Conservation (phyloP, 768 basidiomycete species). For the Boletus rufocinnamomeus region DNA sequence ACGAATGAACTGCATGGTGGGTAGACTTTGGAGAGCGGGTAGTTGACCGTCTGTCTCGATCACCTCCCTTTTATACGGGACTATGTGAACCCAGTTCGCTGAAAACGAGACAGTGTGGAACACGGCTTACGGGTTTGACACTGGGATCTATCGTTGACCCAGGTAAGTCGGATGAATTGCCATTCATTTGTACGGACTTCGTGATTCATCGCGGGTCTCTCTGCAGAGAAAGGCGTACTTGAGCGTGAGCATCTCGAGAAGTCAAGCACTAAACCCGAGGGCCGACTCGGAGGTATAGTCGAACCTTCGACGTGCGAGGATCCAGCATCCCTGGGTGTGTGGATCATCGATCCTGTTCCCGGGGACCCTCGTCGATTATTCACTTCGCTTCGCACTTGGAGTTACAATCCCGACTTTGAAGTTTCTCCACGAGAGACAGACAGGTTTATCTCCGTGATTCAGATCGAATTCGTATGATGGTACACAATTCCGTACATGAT, state of each 20-base stretch:
- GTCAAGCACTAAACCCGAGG: not conserved
- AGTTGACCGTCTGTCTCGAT: not conserved
- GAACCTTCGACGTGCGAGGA: not conserved
- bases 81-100: not conserved
- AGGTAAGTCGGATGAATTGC: not conserved
- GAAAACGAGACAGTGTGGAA: not conserved
- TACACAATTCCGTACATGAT: too few relatives aligned
- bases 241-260: not conserved
- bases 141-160: not conserved
- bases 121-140: not conserved
- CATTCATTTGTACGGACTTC: not conserved
- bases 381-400: not conserved
- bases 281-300: not conserved
- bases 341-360: not conserved
- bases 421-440: not conserved
- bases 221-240: not conserved
- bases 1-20: not conserved
- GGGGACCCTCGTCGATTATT: not conserved
- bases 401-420: not conserved
- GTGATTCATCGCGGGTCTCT: not conserved
- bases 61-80: not conserved
- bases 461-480: not conserved
- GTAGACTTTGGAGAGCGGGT: not conserved
- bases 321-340: not conserved
- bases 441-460: not conserved